Evolutionary conservation across 139 green algal genomes (phyloP), one percentile per base, ranked within the genome.

Genomic region (Raphidocelis subcapitata): DNA sequence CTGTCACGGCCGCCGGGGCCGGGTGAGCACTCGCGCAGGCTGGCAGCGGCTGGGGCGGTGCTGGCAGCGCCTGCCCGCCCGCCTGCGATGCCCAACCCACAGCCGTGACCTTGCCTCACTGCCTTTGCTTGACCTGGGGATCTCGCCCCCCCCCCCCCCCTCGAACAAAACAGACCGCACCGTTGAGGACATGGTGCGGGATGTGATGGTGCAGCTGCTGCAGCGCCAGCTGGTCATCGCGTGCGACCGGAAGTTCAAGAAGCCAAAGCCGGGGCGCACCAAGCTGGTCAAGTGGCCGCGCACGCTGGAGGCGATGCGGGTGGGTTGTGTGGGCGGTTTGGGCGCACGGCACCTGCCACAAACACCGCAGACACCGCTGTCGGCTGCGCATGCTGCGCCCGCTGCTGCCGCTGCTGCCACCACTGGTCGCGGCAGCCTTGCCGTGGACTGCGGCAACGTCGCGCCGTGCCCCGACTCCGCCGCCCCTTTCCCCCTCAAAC

Each of bases 281-380:
- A 79, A 80, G 32, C 75, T 92, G 24, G 82, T 87, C 33, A 94
- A 92, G 64, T 93, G 84, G 67, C 87, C 88, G 2, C 76, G 79
- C 10, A 93, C 87, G 65, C 75, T 93, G 46, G 70, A 76, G 49
- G n/a, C 46, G 2, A 46, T 46, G 8, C 20, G 37, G 29, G 29
- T 65, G 41, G 29, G 67, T 49, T 73, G 35, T 20, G 14, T 55
- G 33, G 10, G 23, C 62, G 5, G 20, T 24, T 20, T 46, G 41
- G 0, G 28, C 21, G 10, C 63, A 26, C 15, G 37, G 54, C 16
- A 31, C 41, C 14, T 21, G n/a, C n/a, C n/a, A n/a, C n/a, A n/a
- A n/a, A n/a, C n/a, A n/a, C n/a, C n/a, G n/a, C n/a, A n/a, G n/a
- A n/a, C n/a, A n/a, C n/a, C n/a, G n/a, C n/a, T n/a, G 32, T 33